Evolutionary conservation across 108 stramenopile genomes (phyloP), one percentile per base, ranked within the genome.

Genomic region (Ochromonas danica): DNA sequence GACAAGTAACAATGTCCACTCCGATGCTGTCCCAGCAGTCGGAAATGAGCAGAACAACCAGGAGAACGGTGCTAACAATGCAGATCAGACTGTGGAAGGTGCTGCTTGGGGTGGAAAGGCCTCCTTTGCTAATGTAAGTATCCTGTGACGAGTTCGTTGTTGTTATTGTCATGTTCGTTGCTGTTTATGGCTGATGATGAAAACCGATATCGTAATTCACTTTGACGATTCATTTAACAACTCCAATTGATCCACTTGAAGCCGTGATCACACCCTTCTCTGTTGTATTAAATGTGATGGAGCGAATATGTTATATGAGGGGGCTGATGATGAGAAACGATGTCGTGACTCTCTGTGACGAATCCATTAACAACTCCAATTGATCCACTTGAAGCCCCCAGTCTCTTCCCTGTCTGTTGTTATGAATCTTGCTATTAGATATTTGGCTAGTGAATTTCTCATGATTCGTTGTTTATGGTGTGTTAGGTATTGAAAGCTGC

Each of bases 191-290:
- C 17, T 67, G 31, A 67, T 67, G 63, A 67, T 67, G 63, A 67
- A 67, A 14, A 14, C 25, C 63, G 63, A 67, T 67, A 67, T 25
- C 63, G 27, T 67, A 67, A 35, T 33, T 10, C 31, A 28, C 3
- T 36, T 31, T 36, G 25, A 14, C 31, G 3, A 28, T 67, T 67
- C 25, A 35, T 28, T 6, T 67, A 10, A 67, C 25, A 67, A 22
- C 31, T 67, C 63, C 63, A 67, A 67, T 67, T 67, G 63, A 67
- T 67, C 63, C 63, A 67, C 63, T 67, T 67, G 63, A 67, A 25
- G 31, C 31, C 17, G 6, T 6, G 14, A 14, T 14, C 22, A 6
- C 45, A 14, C 22, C 22, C 22, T 22, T 14, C 45, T 51, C 45
- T 51, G 22, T 51, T 51, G 45, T 14, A 14, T 14, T 14, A 14